Conservation (phyloP, 352 stramenopile species). For the Stephanocyclus meneghinianus region DNA sequence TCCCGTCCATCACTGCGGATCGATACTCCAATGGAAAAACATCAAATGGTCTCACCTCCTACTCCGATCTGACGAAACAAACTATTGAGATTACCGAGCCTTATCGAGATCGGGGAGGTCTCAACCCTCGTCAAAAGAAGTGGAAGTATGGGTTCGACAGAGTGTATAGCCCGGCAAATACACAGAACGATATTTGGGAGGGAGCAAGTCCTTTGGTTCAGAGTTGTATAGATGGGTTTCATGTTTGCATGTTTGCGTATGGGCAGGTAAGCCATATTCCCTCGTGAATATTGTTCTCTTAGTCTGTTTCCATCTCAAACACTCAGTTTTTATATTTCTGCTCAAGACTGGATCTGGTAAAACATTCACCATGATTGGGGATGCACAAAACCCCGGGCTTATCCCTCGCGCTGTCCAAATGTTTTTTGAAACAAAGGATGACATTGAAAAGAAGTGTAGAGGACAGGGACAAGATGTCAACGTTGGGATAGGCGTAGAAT, state of each 20-base stretch:
- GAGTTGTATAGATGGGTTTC: conserved; percentile 87
- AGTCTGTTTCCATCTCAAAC: background rate
- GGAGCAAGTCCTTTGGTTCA: conserved; percentile 89
- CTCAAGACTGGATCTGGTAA: conserved; percentile 52
- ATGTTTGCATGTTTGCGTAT: conserved; percentile 94
- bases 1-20: conserved; percentile 53
- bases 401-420: conserved; percentile 80
- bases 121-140: conserved; percentile 65
- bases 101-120: conserved; percentile 80
- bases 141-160: conserved; percentile 79
- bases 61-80: conserved; percentile 88
- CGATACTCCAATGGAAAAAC: conserved; percentile 31
- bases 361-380: conserved; percentile 83
- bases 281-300: background rate
- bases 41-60: conserved; percentile 47
- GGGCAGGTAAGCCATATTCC: conserved; percentile 82
- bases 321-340: background rate
- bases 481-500: conserved; percentile 77
- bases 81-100: conserved; percentile 86
- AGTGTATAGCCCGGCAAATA: conserved; percentile 61
- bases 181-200: conserved; percentile 89
- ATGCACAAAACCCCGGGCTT: conserved; percentile 69
- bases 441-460: conserved; percentile 57
- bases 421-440: conserved; percentile 77
- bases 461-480: conserved; percentile 35